A percentile compares a stretch with the other conserved stretches of the same genome.
These are phyloP conservation scores for Silene noctiflora DNA, from an alignment of 179 eudicot species.

Conservation along the genomic window DNA sequence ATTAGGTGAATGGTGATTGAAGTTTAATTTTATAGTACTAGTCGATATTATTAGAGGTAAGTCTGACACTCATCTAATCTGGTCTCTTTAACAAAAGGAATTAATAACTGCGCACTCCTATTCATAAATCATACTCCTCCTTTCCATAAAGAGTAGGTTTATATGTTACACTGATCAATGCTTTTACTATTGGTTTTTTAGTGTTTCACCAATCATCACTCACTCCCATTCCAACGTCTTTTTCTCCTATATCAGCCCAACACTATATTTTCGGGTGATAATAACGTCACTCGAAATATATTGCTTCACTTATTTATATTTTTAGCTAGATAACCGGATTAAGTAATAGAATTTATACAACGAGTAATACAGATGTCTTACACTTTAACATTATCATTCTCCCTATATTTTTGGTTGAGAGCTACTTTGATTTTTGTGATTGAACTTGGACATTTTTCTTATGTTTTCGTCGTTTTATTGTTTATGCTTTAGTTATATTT, in stretches of 20 bases:
- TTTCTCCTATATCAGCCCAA: not conserved
- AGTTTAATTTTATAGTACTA: not conserved
- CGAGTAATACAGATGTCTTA: too few species aligned
- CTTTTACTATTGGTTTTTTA: slow-evolving; percentile 18
- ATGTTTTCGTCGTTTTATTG: too few species aligned
- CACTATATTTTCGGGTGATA: too few species aligned
- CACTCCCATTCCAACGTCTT: not conserved
- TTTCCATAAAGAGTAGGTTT: slow-evolving; percentile 20
- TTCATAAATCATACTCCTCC: slow-evolving; percentile 20
- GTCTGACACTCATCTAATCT: not conserved
- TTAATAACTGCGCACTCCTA: slow-evolving; percentile 9
- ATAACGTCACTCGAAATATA: too few species aligned
- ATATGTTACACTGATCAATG: too few species aligned
- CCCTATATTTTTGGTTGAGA: too few species aligned
- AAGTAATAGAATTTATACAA: too few species aligned
- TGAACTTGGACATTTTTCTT: too few species aligned
- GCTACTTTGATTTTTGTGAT: too few species aligned
- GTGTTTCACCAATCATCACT: not conserved
- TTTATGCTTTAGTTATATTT: too few species aligned
- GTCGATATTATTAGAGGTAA: not conserved
- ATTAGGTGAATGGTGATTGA: not conserved
- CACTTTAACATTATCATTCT: too few species aligned
- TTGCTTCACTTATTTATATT: too few species aligned
- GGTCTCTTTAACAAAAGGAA: slow-evolving; percentile 13
- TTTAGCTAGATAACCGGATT: not conserved